phyloP scores from a whole-genome alignment of 352 stramenopile genomes.

The Peronospora destructor region DNA sequence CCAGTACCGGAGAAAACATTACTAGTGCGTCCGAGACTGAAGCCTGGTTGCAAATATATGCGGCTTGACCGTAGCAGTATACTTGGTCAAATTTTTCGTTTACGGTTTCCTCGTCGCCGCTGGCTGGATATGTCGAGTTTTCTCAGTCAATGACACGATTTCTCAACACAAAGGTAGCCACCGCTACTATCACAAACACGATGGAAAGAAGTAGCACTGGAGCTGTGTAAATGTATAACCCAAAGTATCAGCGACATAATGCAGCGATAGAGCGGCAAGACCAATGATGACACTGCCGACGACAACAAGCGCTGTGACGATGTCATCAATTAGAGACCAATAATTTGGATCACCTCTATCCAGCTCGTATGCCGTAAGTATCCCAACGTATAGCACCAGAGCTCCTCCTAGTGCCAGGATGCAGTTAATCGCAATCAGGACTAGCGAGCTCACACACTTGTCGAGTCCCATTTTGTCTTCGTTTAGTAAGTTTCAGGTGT shows the following conservation, averaged over 20 bases:
- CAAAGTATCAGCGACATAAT: constrained; percentile 47
- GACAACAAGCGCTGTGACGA: constrained; percentile 46
- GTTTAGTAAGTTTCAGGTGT: not conserved
- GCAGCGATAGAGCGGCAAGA: constrained; percentile 53
- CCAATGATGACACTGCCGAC: constrained; percentile 48
- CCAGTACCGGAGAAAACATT: constrained; percentile 44
- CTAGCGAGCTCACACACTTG: constrained; percentile 31
- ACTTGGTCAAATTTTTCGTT: constrained; percentile 57
- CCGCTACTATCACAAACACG: constrained; percentile 40
- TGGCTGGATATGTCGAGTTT: constrained; percentile 40
- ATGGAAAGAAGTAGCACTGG: constrained; percentile 48
- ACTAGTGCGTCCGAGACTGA: constrained; percentile 41
- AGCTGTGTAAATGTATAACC: constrained; percentile 50
- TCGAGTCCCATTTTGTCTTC: constrained; percentile 21
- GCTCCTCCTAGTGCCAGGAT: constrained; percentile 48
- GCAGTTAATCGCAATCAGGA: constrained; percentile 56
- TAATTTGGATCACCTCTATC: constrained; percentile 59
- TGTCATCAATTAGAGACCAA: constrained; percentile 36
- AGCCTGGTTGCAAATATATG: constrained; percentile 60
- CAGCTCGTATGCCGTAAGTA: constrained; percentile 43
- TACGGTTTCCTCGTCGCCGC: constrained; percentile 36
- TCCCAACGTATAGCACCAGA: constrained; percentile 44
- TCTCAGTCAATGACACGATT: constrained; percentile 45
- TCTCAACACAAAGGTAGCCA: constrained; percentile 40
- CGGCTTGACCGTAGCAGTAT: constrained; percentile 72